A percentile compares a stretch with the other conserved stretches of the same genome.
phyloP scores from a whole-genome alignment of 352 stramenopile genomes.

The Phytophthora sansomeana region DNA sequence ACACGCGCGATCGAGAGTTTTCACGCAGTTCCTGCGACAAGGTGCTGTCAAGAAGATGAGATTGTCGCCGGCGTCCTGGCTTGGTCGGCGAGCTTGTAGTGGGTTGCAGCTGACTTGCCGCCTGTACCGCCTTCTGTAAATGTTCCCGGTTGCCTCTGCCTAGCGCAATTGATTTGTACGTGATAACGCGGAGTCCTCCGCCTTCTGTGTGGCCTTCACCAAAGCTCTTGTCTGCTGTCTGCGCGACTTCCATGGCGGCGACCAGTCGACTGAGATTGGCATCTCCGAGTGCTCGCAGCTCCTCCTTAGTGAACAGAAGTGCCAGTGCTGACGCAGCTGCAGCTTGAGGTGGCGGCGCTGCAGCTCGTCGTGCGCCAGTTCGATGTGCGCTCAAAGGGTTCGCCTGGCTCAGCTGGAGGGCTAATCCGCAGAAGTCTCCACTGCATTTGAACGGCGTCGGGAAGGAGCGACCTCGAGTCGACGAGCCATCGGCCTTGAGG shows the following conservation, averaged over 20 bases:
- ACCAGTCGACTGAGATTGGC: constrained; percentile 50
- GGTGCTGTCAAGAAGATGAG: constrained; percentile 57
- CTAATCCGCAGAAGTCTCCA: constrained; percentile 77
- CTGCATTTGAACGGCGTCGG: constrained; percentile 82
- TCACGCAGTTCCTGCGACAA: constrained; percentile 61
- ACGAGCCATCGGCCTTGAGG: constrained; percentile 15
- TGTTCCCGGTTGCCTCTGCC: constrained; percentile 69
- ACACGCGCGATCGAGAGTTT: constrained; percentile 56
- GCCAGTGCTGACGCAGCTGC: constrained; percentile 45
- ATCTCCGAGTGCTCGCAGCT: constrained; percentile 47
- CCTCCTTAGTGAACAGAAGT: constrained; percentile 62
- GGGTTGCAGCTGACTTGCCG: constrained; percentile 9
- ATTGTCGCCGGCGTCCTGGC: constrained; percentile 21
- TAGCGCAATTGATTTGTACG: constrained; percentile 83
- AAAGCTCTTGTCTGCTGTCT: constrained; percentile 24
- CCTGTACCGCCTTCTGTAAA: constrained; percentile 27
- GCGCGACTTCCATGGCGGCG: constrained; percentile 44
- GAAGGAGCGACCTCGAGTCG: constrained; percentile 41
- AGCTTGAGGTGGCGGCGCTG: constrained; percentile 24
- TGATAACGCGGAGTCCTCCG: constrained; percentile 63
- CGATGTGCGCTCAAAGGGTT: constrained; percentile 6
- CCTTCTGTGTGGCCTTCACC: constrained; percentile 10
- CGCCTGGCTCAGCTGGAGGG: constrained; percentile 43
- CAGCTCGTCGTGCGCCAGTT: constrained; percentile 15
- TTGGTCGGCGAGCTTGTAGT: constrained; percentile 11